phyloP scores from a whole-genome alignment of 108 stramenopile genomes.

The Nitzschia palea region DNA sequence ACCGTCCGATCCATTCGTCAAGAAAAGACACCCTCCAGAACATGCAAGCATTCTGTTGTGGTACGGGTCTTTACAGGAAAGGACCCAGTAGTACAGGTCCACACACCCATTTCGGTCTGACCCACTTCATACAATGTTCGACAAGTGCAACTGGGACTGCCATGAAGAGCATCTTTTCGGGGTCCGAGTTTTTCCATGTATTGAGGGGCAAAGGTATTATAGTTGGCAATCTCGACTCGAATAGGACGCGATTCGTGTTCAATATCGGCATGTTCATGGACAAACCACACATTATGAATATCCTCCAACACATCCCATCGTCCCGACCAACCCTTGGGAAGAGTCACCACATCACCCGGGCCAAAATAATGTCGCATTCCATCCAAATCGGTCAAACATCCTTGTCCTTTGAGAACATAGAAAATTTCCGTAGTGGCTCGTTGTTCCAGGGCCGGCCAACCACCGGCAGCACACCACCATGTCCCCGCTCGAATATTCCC shows the following conservation, averaged over 20 bases:
- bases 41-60: slow-evolving; percentile 38
- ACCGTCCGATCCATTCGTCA: slow-evolving; percentile 42
- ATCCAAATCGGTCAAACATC: slow-evolving; percentile 56
- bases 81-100: slow-evolving; percentile 51
- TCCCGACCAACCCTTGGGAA: slow-evolving; percentile 69
- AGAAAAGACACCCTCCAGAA: slow-evolving; percentile 58
- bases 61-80: slow-evolving; percentile 19
- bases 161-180: slow-evolving; percentile 28
- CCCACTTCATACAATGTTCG: slow-evolving; percentile 57
- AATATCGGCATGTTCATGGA: slow-evolving; percentile 46
- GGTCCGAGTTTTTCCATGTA: slow-evolving; percentile 13
- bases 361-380: slow-evolving; percentile 62
- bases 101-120: slow-evolving; percentile 51
- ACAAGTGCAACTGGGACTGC: slow-evolving; percentile 26
- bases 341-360: slow-evolving; percentile 71
- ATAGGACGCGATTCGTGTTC: slow-evolving; percentile 45
- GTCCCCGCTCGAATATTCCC: slow-evolving; percentile 42
- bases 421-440: slow-evolving; percentile 65
- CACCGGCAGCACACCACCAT: slow-evolving; percentile 69
- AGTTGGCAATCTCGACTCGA: slow-evolving; percentile 46
- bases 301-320: slow-evolving; percentile 66
- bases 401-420: slow-evolving; percentile 59
- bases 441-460: slow-evolving; percentile 58
- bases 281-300: slow-evolving; percentile 77
- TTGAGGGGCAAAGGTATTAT: slow-evolving; percentile 37